These are phyloP conservation scores for Ascochyta lentis DNA, from an alignment of 2,329 filamentous ascomycete genomes.

Conservation along the genomic window DNA sequence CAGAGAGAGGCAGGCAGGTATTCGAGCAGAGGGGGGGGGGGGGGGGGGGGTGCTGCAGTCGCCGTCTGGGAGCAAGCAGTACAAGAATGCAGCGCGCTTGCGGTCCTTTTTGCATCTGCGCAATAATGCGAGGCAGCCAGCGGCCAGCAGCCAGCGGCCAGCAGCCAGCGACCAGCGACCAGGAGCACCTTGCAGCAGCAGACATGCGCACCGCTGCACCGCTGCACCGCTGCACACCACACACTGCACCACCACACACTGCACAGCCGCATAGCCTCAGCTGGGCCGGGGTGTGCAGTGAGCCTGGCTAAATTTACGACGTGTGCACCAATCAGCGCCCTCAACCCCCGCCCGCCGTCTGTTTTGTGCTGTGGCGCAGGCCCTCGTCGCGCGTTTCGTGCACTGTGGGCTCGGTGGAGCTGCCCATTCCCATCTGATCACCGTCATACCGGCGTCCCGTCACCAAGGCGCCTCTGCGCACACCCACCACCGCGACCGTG, in stretches of 20 bases:
- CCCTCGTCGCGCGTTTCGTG: constrained; percentile 3
- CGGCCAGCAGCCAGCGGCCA: neutral
- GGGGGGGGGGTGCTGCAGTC: neutral
- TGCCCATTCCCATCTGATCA: neutral
- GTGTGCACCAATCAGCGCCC: neutral
- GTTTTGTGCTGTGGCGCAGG: constrained; percentile 21
- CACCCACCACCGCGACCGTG: neutral
- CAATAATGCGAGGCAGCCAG: neutral
- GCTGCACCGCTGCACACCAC: too few relatives aligned
- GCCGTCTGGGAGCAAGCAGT: neutral
- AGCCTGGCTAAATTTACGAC: constrained; percentile 2
- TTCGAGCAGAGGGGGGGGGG: neutral
- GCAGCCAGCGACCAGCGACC: neutral
- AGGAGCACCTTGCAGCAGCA: neutral
- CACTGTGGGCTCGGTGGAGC: neutral
- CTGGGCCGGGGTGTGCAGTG: neutral
- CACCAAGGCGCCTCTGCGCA: constrained; percentile 4
- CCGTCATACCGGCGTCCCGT: constrained; percentile 8
- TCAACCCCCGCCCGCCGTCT: neutral
- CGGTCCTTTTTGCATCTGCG: neutral
- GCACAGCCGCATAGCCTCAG: constrained; percentile 6
- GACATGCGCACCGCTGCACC: neutral
- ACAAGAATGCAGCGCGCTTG: neutral
- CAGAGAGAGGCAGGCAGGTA: too few relatives aligned
- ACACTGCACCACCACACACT: too few relatives aligned